Conservation (phyloP, 176 grass and related monocot genomes). For the Triticum monococcum region DNA sequence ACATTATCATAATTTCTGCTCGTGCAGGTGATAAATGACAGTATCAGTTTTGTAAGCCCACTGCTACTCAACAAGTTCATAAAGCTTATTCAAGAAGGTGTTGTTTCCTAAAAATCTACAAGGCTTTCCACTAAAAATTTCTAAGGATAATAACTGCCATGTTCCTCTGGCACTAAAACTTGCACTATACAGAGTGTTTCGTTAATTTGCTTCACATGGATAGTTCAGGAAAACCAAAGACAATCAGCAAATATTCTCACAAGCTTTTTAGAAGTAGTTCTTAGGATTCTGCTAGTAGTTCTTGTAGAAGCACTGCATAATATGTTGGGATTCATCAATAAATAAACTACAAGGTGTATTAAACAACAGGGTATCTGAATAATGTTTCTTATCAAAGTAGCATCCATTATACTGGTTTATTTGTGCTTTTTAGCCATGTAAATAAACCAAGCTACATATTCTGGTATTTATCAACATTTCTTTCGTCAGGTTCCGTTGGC, state of each 20-base stretch:
- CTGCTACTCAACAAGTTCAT: slow-evolving; percentile 88
- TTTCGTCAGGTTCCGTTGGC: slow-evolving; percentile 54
- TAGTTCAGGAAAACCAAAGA: too few species aligned
- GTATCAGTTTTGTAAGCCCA: slow-evolving; percentile 76
- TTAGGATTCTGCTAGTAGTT: too few species aligned
- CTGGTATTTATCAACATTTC: neutral
- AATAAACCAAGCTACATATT: slow-evolving; percentile 8
- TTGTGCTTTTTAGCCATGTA: neutral
- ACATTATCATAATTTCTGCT: neutral
- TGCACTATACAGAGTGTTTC: too few species aligned
- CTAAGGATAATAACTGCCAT: too few species aligned
- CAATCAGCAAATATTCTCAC: too few species aligned
- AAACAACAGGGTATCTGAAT: too few species aligned
- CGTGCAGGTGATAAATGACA: slow-evolving; percentile 79
- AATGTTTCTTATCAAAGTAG: neutral
- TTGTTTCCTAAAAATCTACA: neutral
- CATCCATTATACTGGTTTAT: neutral
- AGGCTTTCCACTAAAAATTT: neutral
- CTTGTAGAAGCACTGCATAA: too few species aligned
- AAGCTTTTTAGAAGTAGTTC: too few species aligned
- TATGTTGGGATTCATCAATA: too few species aligned
- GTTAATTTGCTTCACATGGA: too few species aligned
- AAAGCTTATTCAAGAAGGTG: slow-evolving; percentile 80
- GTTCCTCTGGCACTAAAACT: too few species aligned
- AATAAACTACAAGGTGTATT: too few species aligned